Percentiles rank a stretch among this genome's conserved stretches.
phyloP scores from a whole-genome alignment of 805 yeast genomes.

The Lipomyces yamadae region DNA sequence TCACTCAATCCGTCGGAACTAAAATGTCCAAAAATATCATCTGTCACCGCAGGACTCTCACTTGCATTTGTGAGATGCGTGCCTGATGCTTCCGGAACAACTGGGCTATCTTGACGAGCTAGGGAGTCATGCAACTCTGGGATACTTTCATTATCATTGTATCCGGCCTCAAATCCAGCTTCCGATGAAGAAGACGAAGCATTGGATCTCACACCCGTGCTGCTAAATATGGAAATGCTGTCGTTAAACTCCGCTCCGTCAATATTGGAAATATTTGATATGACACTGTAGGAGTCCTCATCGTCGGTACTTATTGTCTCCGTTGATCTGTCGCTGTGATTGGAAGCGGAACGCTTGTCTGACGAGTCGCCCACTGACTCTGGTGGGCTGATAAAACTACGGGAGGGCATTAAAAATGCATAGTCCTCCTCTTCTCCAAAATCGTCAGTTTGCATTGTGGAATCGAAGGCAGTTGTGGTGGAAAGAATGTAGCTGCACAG shows the following conservation, averaged over 20 bases:
- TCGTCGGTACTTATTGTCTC: constrained; percentile 8
- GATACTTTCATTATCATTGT: neutral
- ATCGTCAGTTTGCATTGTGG: neutral
- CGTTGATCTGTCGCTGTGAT: neutral
- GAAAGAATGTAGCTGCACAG: neutral
- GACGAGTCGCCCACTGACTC: neutral
- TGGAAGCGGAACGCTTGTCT: neutral
- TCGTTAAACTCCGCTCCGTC: constrained; percentile 8
- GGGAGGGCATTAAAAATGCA: constrained; percentile 4
- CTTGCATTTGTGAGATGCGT: neutral
- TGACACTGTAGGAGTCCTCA: neutral
- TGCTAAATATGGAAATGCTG: neutral
- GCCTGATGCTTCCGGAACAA: neutral
- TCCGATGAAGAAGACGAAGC: constrained; percentile 1
- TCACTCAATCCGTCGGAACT: neutral
- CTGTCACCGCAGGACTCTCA: neutral
- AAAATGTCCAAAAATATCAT: neutral
- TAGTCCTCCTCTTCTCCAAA: constrained; percentile 6
- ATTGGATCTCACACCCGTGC: neutral
- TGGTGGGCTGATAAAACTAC: neutral
- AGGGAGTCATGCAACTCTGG: neutral
- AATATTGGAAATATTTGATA: constrained; percentile 5
- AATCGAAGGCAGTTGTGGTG: neutral
- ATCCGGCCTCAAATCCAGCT: neutral
- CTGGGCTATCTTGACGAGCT: neutral